These are phyloP conservation scores for Comarum palustre DNA, from an alignment of 306 rosid species.

Conservation along the genomic window DNA sequence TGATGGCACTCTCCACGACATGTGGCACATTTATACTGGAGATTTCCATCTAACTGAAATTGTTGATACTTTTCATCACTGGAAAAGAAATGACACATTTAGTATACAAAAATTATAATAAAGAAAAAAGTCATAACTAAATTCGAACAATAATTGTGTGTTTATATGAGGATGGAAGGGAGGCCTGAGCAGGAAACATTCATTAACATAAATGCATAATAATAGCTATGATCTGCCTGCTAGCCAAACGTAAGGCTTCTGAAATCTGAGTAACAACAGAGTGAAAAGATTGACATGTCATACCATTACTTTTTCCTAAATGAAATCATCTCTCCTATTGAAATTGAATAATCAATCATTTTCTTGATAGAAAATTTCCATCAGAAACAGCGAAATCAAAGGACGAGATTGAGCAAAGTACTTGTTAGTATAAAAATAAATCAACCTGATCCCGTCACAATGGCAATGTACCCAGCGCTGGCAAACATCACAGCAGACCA, in stretches of 20 bases:
- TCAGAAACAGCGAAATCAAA: background rate
- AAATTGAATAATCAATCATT: too few species aligned
- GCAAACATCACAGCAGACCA: constrained; percentile 98
- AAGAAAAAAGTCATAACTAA: constrained; percentile 21
- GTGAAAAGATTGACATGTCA: background rate
- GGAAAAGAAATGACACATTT: constrained; percentile 30
- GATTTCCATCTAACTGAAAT: constrained; percentile 89
- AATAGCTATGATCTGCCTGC: background rate
- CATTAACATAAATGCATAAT: background rate
- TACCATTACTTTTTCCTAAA: background rate
- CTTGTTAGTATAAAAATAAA: constrained; percentile 8
- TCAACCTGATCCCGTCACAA: constrained; percentile 90
- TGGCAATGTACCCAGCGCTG: constrained; percentile 99
- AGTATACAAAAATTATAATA: too few species aligned
- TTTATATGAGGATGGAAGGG: background rate
- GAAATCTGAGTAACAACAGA: background rate
- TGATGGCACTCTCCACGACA: constrained; percentile 96
- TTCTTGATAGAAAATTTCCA: background rate
- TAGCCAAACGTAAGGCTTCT: background rate
- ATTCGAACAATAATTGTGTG: constrained; percentile 1
- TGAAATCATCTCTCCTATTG: background rate
- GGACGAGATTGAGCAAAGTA: constrained; percentile 7
- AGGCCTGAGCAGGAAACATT: background rate
- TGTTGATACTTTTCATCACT: constrained; percentile 90
- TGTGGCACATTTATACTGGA: constrained; percentile 88